Conservation (phyloP, 805 yeast genomes). For the Pichia gijzeniarum region DNA sequence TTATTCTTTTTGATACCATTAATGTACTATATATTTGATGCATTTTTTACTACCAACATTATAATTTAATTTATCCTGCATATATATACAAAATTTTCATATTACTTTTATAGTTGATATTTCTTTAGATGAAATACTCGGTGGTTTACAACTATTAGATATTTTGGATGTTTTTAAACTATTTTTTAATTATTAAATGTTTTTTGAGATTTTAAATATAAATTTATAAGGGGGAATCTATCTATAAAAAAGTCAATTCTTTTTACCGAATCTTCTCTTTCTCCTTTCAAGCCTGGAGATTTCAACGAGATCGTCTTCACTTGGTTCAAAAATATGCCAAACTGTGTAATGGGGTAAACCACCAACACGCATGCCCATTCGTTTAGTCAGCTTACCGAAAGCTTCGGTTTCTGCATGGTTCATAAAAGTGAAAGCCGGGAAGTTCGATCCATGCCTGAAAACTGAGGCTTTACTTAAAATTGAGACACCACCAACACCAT, state of each 20-base stretch:
- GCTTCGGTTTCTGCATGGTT: constrained; percentile 89
- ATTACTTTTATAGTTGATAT: too few species aligned
- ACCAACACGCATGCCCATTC: constrained; percentile 76
- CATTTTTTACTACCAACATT: too few species aligned
- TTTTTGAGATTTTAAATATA: background rate
- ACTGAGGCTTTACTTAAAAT: constrained; percentile 68
- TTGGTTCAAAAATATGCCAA: constrained; percentile 89
- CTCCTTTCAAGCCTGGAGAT: constrained; percentile 65
- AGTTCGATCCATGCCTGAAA: constrained; percentile 73
- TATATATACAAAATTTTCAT: too few species aligned
- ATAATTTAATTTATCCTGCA: too few species aligned
- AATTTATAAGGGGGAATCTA: background rate
- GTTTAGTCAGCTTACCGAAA: constrained; percentile 73
- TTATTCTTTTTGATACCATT: too few species aligned
- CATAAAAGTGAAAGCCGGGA: constrained; percentile 77
- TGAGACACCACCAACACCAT: constrained; percentile 86
- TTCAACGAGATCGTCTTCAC: constrained; percentile 71
- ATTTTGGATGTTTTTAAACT: too few species aligned
- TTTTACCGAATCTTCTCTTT: constrained; percentile 35
- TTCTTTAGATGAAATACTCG: too few species aligned
- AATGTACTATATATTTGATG: too few species aligned
- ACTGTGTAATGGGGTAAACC: constrained; percentile 86
- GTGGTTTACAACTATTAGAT: too few species aligned
- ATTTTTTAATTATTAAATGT: background rate
- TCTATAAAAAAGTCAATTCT: background rate